A percentile compares a stretch with the other conserved stretches of the same genome.
Conservation (phyloP, 176 grass and related monocot species). For the Carex pumila region DNA sequence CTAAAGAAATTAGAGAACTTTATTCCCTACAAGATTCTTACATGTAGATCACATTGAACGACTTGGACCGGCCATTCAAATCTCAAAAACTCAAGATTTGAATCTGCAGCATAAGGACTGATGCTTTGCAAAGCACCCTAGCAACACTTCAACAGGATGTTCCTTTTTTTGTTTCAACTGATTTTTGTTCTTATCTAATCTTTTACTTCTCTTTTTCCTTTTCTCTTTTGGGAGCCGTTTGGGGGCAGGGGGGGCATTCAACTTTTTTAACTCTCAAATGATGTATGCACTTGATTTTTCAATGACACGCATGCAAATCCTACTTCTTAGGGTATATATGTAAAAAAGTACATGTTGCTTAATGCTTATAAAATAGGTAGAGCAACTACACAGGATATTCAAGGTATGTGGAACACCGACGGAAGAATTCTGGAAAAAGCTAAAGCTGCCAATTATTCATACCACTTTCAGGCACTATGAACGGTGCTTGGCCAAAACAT, state of each 20-base stretch:
- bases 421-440: constrained; percentile 70
- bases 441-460: constrained; percentile 40
- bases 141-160: neutral
- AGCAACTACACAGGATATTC: constrained; percentile 95
- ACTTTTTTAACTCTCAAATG: neutral
- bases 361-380: constrained; percentile 46
- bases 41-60: neutral
- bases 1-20: neutral
- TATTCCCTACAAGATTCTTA: neutral
- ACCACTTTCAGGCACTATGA: constrained; percentile 62
- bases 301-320: neutral
- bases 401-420: constrained; percentile 88
- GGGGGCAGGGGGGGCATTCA: neutral
- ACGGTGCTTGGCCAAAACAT: constrained; percentile 54
- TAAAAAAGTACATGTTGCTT: neutral
- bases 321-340: neutral
- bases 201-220: neutral
- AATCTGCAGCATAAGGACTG: neutral
- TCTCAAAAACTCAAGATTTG: neutral
- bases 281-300: neutral
- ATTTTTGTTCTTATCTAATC: neutral
- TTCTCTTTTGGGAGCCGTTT: neutral
- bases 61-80: neutral
- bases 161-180: neutral
- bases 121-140: neutral